Conservation (phyloP, 768 basidiomycete genomes). For the Lactarius pseudohatsudake region DNA sequence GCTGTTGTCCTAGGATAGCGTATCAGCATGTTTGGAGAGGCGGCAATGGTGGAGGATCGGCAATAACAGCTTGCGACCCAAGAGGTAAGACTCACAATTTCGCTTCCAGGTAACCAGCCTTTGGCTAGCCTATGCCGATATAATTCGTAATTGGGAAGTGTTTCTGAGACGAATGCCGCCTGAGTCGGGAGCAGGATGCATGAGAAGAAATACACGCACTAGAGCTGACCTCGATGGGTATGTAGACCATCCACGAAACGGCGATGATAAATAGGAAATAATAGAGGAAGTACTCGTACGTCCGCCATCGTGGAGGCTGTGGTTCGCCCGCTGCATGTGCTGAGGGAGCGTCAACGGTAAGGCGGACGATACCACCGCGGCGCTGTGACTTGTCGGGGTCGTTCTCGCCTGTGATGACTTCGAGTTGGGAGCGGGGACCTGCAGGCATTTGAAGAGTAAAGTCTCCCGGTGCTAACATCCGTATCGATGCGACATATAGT, state of each 20-base stretch:
- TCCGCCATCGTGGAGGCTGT: constrained; percentile 66
- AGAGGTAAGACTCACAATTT: constrained; percentile 50
- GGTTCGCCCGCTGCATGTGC: constrained; percentile 35
- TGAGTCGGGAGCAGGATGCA: constrained; percentile 4
- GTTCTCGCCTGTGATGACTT: constrained; percentile 18
- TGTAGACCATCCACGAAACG: constrained; percentile 74
- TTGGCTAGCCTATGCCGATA: constrained; percentile 57
- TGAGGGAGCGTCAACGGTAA: constrained; percentile 59
- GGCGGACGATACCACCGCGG: constrained; percentile 40
- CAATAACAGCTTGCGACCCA: neutral
- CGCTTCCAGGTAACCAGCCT: constrained; percentile 83
- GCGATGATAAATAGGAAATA: constrained; percentile 56
- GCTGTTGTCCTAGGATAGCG: constrained; percentile 72
- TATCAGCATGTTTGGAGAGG: neutral
- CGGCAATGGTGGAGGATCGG: neutral
- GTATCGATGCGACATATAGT: neutral
- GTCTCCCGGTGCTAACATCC: constrained; percentile 31
- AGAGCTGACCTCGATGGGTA: constrained; percentile 69
- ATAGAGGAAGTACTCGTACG: constrained; percentile 80
- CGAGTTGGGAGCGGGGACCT: constrained; percentile 30
- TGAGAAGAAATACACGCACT: constrained; percentile 50
- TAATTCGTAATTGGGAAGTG: constrained; percentile 69
- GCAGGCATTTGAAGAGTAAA: constrained; percentile 34
- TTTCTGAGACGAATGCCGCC: constrained; percentile 43
- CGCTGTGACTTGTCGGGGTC: constrained; percentile 11